These are phyloP conservation scores for Chaetomidium leptoderma DNA, from an alignment of 495 filamentous ascomycete species.

Conservation along the genomic window DNA sequence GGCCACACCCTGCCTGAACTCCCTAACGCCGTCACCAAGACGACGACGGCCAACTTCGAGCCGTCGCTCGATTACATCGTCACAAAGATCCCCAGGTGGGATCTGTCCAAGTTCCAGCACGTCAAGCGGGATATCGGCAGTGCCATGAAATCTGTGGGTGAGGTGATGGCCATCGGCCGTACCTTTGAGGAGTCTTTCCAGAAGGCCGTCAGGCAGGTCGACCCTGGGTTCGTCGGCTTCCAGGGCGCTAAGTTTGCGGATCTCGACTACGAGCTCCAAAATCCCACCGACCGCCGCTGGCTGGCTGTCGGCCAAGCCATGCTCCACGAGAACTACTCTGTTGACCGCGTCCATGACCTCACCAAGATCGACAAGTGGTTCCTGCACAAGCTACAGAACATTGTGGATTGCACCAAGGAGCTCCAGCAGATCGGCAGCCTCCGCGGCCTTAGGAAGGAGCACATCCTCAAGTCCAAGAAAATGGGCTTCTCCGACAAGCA, in stretches of 20 bases:
- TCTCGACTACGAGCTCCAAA: slow-evolving; percentile 80
- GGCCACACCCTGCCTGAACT: slow-evolving; percentile 92
- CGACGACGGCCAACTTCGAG: slow-evolving; percentile 97
- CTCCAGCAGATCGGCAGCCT: slow-evolving; percentile 85
- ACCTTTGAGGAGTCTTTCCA: slow-evolving; percentile 99
- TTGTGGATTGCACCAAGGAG: slow-evolving; percentile 83
- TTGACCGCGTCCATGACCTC: slow-evolving; percentile 84
- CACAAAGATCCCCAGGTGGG: slow-evolving; percentile 97
- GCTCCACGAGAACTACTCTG: slow-evolving; percentile 91
- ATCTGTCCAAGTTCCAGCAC: slow-evolving; percentile 96
- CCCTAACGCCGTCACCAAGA: slow-evolving; percentile 96
- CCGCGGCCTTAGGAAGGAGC: slow-evolving; percentile 78
- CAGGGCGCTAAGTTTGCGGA: slow-evolving; percentile 93
- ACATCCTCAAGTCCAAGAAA: slow-evolving; percentile 88
- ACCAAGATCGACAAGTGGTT: slow-evolving; percentile 98
- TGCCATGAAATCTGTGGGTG: slow-evolving; percentile 97
- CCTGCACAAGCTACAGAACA: slow-evolving; percentile 93
- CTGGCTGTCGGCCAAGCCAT: slow-evolving; percentile 96
- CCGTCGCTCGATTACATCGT: slow-evolving; percentile 96
- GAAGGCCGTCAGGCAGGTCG: slow-evolving; percentile 95
- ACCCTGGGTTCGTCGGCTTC: slow-evolving; percentile 86
- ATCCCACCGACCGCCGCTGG: slow-evolving; percentile 94
- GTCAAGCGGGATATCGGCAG: slow-evolving; percentile 96
- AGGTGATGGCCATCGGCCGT: slow-evolving; percentile 98
- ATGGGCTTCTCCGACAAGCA: slow-evolving; percentile 96